These are phyloP conservation scores for Zasmidium cellare DNA, from an alignment of 2,329 filamentous ascomycete genomes.

Conservation along the genomic window DNA sequence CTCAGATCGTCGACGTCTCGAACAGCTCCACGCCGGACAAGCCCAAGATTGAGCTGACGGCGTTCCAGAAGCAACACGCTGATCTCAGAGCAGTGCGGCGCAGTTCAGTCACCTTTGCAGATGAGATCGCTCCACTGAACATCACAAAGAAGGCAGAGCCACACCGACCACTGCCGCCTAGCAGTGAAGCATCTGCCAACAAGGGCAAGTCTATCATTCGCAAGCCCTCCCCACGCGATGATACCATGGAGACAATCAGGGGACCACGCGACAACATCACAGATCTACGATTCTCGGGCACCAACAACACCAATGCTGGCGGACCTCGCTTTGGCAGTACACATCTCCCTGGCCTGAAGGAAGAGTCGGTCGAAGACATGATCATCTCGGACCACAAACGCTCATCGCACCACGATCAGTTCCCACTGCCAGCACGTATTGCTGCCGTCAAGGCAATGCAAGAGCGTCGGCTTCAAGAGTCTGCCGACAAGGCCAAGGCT, in stretches of 20 bases:
- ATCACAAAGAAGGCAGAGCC: slow-evolving; percentile 32
- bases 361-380: slow-evolving; percentile 50
- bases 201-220: slow-evolving; percentile 30
- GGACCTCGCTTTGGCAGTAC: slow-evolving; percentile 30
- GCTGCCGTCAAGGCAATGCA: slow-evolving; percentile 39
- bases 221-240: slow-evolving; percentile 28
- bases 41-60: slow-evolving; percentile 15
- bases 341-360: slow-evolving; percentile 48
- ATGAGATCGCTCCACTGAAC: slow-evolving; percentile 36
- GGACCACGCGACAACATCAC: slow-evolving; percentile 26
- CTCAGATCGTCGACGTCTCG: slow-evolving; percentile 35
- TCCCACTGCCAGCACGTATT: slow-evolving; percentile 34
- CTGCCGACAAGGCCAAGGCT: slow-evolving; percentile 31
- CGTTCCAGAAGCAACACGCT: slow-evolving; percentile 19
- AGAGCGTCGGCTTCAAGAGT: slow-evolving; percentile 33
- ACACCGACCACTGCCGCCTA: slow-evolving; percentile 16
- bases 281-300: slow-evolving; percentile 26
- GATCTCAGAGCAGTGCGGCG: slow-evolving; percentile 21
- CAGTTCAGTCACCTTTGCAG: slow-evolving; percentile 34
- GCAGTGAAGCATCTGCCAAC: slow-evolving; percentile 18
- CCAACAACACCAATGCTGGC: slow-evolving; percentile 20
- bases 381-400: slow-evolving; percentile 35
- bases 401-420: slow-evolving; percentile 21
- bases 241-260: slow-evolving; percentile 19
- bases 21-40: slow-evolving; percentile 31